These are phyloP conservation scores for Mimosa bimucronata DNA, from an alignment of 306 rosid species.

Conservation along the genomic window DNA sequence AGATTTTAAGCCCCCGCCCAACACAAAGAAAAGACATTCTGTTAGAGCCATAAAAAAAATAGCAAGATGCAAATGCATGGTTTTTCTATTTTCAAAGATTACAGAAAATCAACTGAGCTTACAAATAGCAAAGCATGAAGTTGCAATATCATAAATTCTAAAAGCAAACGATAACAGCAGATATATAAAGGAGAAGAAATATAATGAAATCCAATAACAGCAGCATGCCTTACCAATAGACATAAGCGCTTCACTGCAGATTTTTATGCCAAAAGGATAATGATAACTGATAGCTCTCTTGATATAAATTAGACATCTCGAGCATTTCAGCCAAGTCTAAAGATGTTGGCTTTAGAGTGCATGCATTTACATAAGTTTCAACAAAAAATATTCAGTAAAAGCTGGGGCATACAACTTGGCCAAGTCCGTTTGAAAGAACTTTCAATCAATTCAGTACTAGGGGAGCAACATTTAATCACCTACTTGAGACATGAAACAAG, in stretches of 20 bases:
- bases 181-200: constrained; percentile 8
- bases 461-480: background rate
- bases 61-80: constrained; percentile 10
- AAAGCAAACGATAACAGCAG: background rate
- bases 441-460: background rate
- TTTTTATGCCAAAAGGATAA: constrained; percentile 30
- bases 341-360: constrained; percentile 12
- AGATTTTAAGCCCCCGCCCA: constrained; percentile 29
- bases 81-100: background rate
- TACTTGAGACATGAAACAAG: constrained; percentile 6
- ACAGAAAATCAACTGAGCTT: background rate
- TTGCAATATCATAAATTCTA: constrained; percentile 13
- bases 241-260: background rate
- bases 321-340: constrained; percentile 32
- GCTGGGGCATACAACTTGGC: constrained; percentile 25
- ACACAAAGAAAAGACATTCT: constrained; percentile 1
- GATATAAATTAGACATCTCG: constrained; percentile 22
- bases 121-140: constrained; percentile 31
- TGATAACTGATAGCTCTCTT: constrained; percentile 4
- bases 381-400: constrained; percentile 19
- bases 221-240: background rate
- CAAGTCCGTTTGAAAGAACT: constrained; percentile 8
- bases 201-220: constrained; percentile 11
- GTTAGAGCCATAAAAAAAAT: constrained; percentile 15
- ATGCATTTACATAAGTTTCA: constrained; percentile 14